Evolutionary conservation across 805 yeast genomes (phyloP), one percentile per base, ranked within the genome.

Genomic region (Citeromyces nyonsensis): DNA sequence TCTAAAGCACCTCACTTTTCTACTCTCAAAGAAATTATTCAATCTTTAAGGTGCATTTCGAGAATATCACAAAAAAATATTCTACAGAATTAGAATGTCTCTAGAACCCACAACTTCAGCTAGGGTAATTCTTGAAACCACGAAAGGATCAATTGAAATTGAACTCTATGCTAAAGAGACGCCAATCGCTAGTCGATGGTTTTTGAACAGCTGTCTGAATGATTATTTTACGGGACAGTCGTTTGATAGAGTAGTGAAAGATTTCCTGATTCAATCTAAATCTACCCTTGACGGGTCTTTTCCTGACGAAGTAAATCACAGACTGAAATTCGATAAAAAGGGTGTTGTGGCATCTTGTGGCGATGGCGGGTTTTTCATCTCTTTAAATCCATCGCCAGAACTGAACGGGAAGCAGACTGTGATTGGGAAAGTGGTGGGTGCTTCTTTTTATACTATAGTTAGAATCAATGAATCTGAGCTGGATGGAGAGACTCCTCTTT

Each of bases 111-210:
- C 59, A 30, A 68, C 80, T 2, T 61, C 69, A 7, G 81, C 78
- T 3, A 67, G 65, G 40, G 75, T 73, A n/a, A 47, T 57, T 2
- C 38, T 80, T 3, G 41, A 48, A 11, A 77, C 88, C 0, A 54
- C 66, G 3, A 71, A 69, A 35, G 88, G 88, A 1, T 51, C 57
- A 3, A 49, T 79, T 1, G 69, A 62, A 15, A 48, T 78, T 1
- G 85, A 73, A 36, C 47, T 79, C 5, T 80, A 78, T 73, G 81
- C 85, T 9, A 69, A 69, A 40, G 83, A 80, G 45, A 49, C 66
- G 3, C 84, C 85, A 0, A 38, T 40, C 0, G 60, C 71, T 1
- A 44, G 65, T 22, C 44, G 60, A 25, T 43, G 45, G 26, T 76
- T 79, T 40, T 44, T 79, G n/a, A 56, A 58, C 32, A 57, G 55